Base-by-base conservation (phyloP, 2,329 filamentous ascomycete species). In the Ascochyta lentis region DNA sequence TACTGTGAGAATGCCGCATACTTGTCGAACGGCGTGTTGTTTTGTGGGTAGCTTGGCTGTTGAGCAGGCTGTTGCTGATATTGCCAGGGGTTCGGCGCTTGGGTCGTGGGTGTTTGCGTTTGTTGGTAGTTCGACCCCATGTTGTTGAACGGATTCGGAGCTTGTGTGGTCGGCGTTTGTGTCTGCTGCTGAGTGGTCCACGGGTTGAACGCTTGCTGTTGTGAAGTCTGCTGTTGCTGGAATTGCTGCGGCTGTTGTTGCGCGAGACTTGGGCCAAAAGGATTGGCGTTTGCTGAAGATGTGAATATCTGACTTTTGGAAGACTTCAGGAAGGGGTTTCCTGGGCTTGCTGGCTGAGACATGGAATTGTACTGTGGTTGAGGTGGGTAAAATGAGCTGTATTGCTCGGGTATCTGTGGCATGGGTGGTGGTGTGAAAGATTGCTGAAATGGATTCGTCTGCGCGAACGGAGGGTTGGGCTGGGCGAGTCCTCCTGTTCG, bases 401-500 rank as follows among this genome's bases (percentile, higher is more conserved):
- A 76, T 42, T 77, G 75, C 41, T 70, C 70, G 34, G 74, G 70
- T 63, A 77, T 71, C 48, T 77, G 75, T 31, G 76, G 75, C 63
- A 77, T 73, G 6, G 77, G 75, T 33, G 77, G 76, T 23, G 76
- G 74, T 24, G 74, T 76, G 35, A 76, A 76, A 6, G 75, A 71
- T 31, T 77, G 74, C 37, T 74, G 69, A 56, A 76, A 79, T 3
- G 76, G 76, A 55, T 78, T 78, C 27, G 68, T 72, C 50, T 73
- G 72, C 5, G 68, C 67, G 29, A 70, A 74, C 29, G 71, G 72
- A 8, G 71, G 70, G 23, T 55, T 68, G 19, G 79, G 81, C 75
- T 74, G 59, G 10, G 74, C 76, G 56, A 62, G 83, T 22, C 86
- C 90, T 49, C 90, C 89, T 1, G 90, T 93, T 49, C 88, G 87